Evolutionary conservation across 1,284 basidiomycete species (phyloP), one percentile per base, ranked within the genome.

Genomic region (Marasmius tenuissimus): DNA sequence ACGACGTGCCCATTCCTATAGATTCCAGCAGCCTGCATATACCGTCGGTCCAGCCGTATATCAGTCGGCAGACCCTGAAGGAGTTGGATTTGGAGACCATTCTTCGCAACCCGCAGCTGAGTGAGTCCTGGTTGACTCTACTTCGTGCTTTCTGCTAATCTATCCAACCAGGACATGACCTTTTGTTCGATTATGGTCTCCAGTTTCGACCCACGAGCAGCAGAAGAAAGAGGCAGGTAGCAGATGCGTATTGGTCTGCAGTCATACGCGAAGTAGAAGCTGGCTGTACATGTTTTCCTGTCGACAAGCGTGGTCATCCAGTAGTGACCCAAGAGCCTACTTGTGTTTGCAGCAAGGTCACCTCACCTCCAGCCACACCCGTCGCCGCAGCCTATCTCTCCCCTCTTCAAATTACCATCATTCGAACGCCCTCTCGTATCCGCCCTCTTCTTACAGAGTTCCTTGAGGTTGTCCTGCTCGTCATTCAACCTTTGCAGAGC

Each of bases 11-110:
- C 68, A 68, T 67, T 59, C 78, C 81, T 59, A 77, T 86, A 66
- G 85, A 89, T 71, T 78, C 82, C 40, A 75, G 78, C 59, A 84
- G 84, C 4, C 77, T 82, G 4, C 82, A 87, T 66, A 84, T 91
- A 66, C 92, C 92, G 9, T 80, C 89, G 33, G 76, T 85, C 49
- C 80, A 83, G 52, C 94, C 95, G 0, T 85, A 92, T 57, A 92
- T 97, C 72, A 96, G 94, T 69, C 83, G 90, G 52, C 85, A 88
- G 58, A 93, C 93, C 0, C 79, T 97, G 68, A 89, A 88, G 70
- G 92, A 95, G 71, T 81, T 97, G 51, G 94, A 97, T 73, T 79
- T 96, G 33, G 85, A 89, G 65, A 86, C 91, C 64, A 95, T 97
- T 67, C 82, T 97, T 63, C 87, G 91, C 61, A 95, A 95, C 71